These are phyloP conservation scores for Nannizzia gypsea DNA, from an alignment of 2,329 filamentous ascomycete genomes.

Conservation along the genomic window DNA sequence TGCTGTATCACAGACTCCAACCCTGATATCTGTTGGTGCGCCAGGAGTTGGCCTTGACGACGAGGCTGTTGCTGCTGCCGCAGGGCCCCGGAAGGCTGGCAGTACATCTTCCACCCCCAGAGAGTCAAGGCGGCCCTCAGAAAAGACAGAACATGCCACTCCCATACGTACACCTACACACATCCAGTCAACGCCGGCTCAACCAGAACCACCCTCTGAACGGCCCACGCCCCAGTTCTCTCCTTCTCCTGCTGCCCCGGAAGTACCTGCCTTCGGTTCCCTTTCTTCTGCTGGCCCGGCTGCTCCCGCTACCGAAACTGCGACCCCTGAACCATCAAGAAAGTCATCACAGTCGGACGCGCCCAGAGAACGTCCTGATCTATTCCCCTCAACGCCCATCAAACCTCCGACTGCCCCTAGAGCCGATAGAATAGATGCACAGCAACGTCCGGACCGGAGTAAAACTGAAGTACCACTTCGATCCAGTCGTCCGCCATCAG, in stretches of 20 bases:
- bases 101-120: background rate
- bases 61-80: background rate
- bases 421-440: conserved; percentile 26
- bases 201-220: conserved; percentile 19
- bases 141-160: conserved; percentile 1
- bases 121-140: conserved; percentile 5
- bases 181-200: conserved; percentile 16
- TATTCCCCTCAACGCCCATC: conserved; percentile 1
- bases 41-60: background rate
- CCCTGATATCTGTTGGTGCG: conserved; percentile 4
- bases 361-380: background rate
- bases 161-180: conserved; percentile 15
- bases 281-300: background rate
- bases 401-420: conserved; percentile 36
- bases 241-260: conserved; percentile 26
- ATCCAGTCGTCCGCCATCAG: conserved; percentile 15
- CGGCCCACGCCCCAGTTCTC: conserved; percentile 8
- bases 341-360: background rate
- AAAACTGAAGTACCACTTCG: conserved; percentile 22
- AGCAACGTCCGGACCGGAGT: conserved; percentile 19
- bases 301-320: background rate
- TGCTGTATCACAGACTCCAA: conserved; percentile 10
- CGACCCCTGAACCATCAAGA: background rate
- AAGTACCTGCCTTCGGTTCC: conserved; percentile 34
- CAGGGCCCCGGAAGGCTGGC: background rate